Evolutionary conservation across 768 basidiomycete species (phyloP), one percentile per base, ranked within the genome.

Genomic region (Royoungia palumana): DNA sequence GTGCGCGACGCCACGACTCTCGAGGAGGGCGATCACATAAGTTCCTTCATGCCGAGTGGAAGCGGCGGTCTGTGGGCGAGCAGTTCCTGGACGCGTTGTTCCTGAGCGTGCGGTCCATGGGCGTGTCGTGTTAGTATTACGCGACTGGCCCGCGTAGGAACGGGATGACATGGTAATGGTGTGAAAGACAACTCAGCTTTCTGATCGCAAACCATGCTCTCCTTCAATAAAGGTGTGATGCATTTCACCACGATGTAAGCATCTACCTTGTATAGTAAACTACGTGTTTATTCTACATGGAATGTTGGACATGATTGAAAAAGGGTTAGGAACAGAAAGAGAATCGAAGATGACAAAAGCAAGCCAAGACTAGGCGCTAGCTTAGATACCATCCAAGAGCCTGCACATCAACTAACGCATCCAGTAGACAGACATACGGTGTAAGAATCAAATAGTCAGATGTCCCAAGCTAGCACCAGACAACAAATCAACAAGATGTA

Each of bases 1-100:
- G 46, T 87, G 74, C 1, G 85, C 85, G 24, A 90, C 74, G 1
- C 89, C 88, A 21, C 89, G 73, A 11, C 87, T 86, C 67, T 92
- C 89, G 22, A 91, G 68, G 17, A 91, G 66, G 3, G 89, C 83
- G 22, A 88, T 72, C 4, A 88, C 70, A 60, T 82, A 83, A 47
- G 71, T 83, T 0, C 75, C 77, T 53, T 89, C 87, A 37, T 75
- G 72, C 22, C 74, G 70, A 14, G 74, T 74, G 6, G 85, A 85
- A 3, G 72, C 77, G 13, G 82, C 72, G 1, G 88, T 89, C 39
- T 79, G 77, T 8, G 88, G 87, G 21, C 86, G 79, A 6, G 77
- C 72, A 20, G 66, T 69, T 34, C 66, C 63, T 11, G 59, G 59
- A 38, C 64, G 63, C 8, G 57, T 49, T 22, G 73, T 75, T 21